phyloP scores from a whole-genome alignment of 768 basidiomycete species.

The Leccinum obscurum region DNA sequence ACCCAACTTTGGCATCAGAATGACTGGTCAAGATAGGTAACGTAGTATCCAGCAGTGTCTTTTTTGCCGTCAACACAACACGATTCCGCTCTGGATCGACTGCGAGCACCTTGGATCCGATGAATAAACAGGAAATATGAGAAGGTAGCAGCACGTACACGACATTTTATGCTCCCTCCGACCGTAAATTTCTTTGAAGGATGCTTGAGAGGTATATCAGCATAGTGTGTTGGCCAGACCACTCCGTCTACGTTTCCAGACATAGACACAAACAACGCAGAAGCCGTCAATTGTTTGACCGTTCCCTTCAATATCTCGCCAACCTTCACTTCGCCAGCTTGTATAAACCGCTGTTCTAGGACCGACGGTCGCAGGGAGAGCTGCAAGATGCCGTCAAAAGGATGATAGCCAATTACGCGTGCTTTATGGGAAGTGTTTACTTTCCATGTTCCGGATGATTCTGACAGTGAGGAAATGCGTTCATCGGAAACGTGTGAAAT shows the following conservation, averaged over 20 bases:
- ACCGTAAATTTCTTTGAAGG: constrained; percentile 88
- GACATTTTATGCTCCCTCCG: constrained; percentile 80
- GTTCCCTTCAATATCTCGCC: constrained; percentile 88
- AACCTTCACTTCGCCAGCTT: constrained; percentile 76
- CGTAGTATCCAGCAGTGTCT: constrained; percentile 79
- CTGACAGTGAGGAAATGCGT: constrained; percentile 75
- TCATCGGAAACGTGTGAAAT: constrained; percentile 95
- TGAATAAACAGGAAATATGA: background rate
- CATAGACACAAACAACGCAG: constrained; percentile 81
- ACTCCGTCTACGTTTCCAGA: constrained; percentile 89
- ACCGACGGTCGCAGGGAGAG: constrained; percentile 83
- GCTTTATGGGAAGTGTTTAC: constrained; percentile 77
- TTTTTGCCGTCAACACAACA: constrained; percentile 88
- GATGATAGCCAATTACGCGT: constrained; percentile 83
- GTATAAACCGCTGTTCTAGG: constrained; percentile 83
- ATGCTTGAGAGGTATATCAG: constrained; percentile 92
- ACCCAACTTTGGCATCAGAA: constrained; percentile 68
- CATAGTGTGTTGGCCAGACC: constrained; percentile 92
- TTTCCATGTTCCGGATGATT: constrained; percentile 77
- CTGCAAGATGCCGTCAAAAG: constrained; percentile 85
- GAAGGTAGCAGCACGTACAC: constrained; percentile 50
- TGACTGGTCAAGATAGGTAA: constrained; percentile 65
- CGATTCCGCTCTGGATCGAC: constrained; percentile 82
- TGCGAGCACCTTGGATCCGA: constrained; percentile 62
- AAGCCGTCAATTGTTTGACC: constrained; percentile 80